phyloP scores from a whole-genome alignment of 768 basidiomycete species.

The Kockovaella imperatae region DNA sequence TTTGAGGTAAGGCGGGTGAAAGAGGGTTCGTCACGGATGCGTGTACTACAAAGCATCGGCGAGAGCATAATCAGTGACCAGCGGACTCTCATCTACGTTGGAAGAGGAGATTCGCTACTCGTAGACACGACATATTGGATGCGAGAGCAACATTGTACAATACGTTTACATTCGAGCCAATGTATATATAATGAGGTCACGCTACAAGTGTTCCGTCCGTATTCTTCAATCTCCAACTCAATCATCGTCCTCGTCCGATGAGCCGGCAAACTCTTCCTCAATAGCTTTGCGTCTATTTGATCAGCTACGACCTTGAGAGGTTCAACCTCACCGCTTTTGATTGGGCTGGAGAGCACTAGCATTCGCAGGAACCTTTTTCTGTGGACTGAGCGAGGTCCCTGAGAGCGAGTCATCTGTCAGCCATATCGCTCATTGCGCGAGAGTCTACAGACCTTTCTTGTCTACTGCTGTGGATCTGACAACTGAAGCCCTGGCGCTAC shows the following conservation, averaged over 20 bases:
- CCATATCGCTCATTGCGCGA: background rate
- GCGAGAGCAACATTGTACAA: too few species aligned
- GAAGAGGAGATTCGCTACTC: too few species aligned
- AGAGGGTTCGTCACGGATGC: too few species aligned
- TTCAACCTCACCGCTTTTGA: slow-evolving; percentile 15
- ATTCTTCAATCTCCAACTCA: too few species aligned
- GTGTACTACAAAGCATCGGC: too few species aligned
- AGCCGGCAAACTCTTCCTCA: slow-evolving; percentile 36
- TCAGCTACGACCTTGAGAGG: background rate
- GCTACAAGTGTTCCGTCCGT: too few species aligned
- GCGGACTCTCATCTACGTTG: too few species aligned
- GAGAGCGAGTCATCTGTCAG: background rate
- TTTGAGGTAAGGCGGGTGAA: too few species aligned
- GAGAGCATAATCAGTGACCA: too few species aligned
- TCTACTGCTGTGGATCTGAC: slow-evolving; percentile 18
- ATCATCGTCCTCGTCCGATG: slow-evolving; percentile 17
- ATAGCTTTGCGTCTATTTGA: slow-evolving; percentile 26
- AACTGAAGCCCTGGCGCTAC: slow-evolving; percentile 18
- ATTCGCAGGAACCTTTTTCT: slow-evolving; percentile 11
- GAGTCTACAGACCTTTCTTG: slow-evolving; percentile 19
- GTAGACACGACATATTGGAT: too few species aligned
- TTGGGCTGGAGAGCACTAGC: slow-evolving; percentile 19
- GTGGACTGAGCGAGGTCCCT: slow-evolving; percentile 9
- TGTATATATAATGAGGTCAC: too few species aligned
- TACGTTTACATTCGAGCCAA: too few species aligned